These are phyloP conservation scores for Anisogramma anomala DNA, from an alignment of 2,329 filamentous ascomycete species.

Conservation along the genomic window DNA sequence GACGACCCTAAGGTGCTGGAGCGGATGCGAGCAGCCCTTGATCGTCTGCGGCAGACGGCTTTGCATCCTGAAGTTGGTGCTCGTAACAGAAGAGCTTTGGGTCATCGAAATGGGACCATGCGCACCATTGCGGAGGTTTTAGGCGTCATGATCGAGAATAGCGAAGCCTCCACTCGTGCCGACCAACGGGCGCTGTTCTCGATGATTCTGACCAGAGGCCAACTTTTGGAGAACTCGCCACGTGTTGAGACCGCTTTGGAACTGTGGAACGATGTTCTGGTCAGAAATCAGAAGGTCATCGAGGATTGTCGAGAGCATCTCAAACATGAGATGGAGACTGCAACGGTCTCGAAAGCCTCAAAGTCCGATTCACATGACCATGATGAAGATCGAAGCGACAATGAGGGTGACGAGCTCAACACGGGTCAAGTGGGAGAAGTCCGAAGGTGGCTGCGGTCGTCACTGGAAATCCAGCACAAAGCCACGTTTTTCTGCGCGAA, in stretches of 20 bases:
- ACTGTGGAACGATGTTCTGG: slow-evolving; percentile 53
- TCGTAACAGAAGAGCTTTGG: slow-evolving; percentile 52
- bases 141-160: slow-evolving; percentile 83
- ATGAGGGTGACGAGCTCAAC: slow-evolving; percentile 22
- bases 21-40: slow-evolving; percentile 69
- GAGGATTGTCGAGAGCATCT: slow-evolving; percentile 54
- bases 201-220: slow-evolving; percentile 56
- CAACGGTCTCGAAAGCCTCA: slow-evolving; percentile 19
- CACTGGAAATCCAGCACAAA: slow-evolving; percentile 70
- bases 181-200: slow-evolving; percentile 59
- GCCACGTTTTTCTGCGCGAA: slow-evolving; percentile 79
- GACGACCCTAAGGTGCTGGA: slow-evolving; percentile 47
- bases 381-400: slow-evolving; percentile 24
- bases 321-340: slow-evolving; percentile 33
- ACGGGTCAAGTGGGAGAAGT: slow-evolving; percentile 40
- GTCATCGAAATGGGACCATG: slow-evolving; percentile 53
- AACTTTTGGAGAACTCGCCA: slow-evolving; percentile 66
- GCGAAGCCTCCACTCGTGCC: slow-evolving; percentile 51
- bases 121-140: slow-evolving; percentile 79
- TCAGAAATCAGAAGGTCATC: slow-evolving; percentile 42
- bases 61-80: slow-evolving; percentile 74
- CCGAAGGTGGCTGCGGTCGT: slow-evolving; percentile 55
- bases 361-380: slow-evolving; percentile 12
- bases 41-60: slow-evolving; percentile 67
- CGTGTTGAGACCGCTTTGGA: slow-evolving; percentile 54